Conservation (phyloP, 2,329 filamentous ascomycete genomes). For the Elsinoe batatas region DNA sequence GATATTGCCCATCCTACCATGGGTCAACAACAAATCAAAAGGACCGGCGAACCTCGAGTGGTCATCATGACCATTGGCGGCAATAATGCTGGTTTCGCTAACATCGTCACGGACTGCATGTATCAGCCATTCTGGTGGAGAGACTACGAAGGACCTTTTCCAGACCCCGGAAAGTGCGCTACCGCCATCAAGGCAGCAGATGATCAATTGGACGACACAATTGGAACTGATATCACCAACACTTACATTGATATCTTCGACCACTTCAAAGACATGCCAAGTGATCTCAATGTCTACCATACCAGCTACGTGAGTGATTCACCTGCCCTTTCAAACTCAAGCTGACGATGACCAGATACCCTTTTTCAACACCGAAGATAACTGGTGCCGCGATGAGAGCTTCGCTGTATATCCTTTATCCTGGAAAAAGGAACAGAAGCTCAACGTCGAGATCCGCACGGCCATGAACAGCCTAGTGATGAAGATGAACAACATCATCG, state of each 20-base stretch:
- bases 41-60: background rate
- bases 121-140: background rate
- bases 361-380: background rate
- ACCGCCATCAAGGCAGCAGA: background rate
- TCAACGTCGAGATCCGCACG: background rate
- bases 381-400: background rate
- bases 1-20: background rate
- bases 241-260: background rate
- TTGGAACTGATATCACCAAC: background rate
- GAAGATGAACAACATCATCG: background rate
- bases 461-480: background rate
- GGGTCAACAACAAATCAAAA: background rate
- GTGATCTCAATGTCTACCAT: background rate
- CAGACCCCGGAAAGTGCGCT: background rate
- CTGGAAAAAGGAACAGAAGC: background rate
- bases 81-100: background rate
- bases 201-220: background rate
- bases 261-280: background rate
- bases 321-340: background rate
- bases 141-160: background rate
- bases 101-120: background rate
- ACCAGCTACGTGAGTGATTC: background rate
- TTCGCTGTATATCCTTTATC: background rate
- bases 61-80: background rate
- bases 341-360: background rate